phyloP scores from a whole-genome alignment of 1,284 basidiomycete genomes.

The Ceratobasidium sp. region DNA sequence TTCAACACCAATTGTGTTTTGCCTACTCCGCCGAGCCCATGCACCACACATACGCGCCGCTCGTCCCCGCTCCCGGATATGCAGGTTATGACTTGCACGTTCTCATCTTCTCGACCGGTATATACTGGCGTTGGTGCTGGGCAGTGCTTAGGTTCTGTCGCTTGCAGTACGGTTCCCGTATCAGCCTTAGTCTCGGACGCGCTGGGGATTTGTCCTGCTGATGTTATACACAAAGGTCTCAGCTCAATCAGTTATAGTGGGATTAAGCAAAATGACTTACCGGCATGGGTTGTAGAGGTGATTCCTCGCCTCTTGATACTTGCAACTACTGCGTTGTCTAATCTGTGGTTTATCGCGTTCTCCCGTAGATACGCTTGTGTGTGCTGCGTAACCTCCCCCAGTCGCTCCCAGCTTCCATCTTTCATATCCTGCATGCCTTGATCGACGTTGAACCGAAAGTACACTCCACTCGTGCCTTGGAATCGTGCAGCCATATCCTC shows the following conservation, averaged over 20 bases:
- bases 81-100: too few relatives aligned
- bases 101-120: too few relatives aligned
- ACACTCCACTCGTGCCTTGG: not conserved
- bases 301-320: too few relatives aligned
- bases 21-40: conserved; percentile 12
- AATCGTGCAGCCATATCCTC: not conserved
- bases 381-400: not conserved
- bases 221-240: too few relatives aligned
- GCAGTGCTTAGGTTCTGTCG: too few relatives aligned
- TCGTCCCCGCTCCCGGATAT: not conserved
- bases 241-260: too few relatives aligned
- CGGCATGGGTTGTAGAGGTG: too few relatives aligned
- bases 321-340: not conserved
- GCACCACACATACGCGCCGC: conserved; percentile 4
- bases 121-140: too few relatives aligned
- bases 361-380: conserved; percentile 9
- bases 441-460: conserved; percentile 20
- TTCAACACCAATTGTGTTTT: conserved; percentile 17
- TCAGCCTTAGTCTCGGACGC: too few relatives aligned
- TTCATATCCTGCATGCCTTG: conserved; percentile 18
- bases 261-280: too few relatives aligned
- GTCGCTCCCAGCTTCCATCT: conserved; percentile 1
- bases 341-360: not conserved
- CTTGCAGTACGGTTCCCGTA: too few relatives aligned
- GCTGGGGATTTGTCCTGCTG: too few relatives aligned